Conservation (phyloP, 768 basidiomycete species). For the Pleurotus ostreatus region DNA sequence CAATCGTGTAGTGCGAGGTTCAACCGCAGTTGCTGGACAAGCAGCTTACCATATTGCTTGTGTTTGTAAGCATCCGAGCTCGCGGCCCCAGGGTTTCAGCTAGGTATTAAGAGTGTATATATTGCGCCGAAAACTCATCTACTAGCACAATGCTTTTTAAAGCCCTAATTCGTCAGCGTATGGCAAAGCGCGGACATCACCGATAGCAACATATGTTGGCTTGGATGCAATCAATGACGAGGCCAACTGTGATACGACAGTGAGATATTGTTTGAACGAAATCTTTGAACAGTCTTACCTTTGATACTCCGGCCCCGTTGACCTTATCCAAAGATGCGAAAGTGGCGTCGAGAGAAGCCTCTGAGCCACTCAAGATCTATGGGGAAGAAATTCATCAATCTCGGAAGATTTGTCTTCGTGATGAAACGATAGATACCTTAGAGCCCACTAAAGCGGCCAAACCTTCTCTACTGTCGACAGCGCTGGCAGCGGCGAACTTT, state of each 20-base stretch:
- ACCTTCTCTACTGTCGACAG: constrained; percentile 68
- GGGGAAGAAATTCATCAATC: neutral
- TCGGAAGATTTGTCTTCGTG: neutral
- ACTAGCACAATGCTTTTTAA: constrained; percentile 27
- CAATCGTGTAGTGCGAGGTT: too few relatives aligned
- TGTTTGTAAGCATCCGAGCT: too few relatives aligned
- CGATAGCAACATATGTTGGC: constrained; percentile 86
- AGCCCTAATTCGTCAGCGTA: constrained; percentile 83
- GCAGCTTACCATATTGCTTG: too few relatives aligned
- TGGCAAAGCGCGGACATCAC: constrained; percentile 73
- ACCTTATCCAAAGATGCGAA: constrained; percentile 71
- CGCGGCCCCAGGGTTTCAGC: too few relatives aligned
- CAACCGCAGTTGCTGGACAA: too few relatives aligned
- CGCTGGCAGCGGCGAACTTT: constrained; percentile 75
- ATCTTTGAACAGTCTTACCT: constrained; percentile 40
- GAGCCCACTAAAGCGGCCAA: constrained; percentile 56
- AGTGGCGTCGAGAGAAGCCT: constrained; percentile 55
- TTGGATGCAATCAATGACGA: constrained; percentile 65
- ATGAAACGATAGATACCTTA: constrained; percentile 44
- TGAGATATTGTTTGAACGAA: too few relatives aligned
- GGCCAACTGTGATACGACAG: constrained; percentile 42
- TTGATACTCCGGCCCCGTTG: constrained; percentile 59
- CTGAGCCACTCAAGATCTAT: constrained; percentile 56
- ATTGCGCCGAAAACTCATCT: neutral
- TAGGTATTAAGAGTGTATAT: neutral